Evolutionary conservation across 306 rosid species (phyloP).

Genomic region (Betula pendula): DNA sequence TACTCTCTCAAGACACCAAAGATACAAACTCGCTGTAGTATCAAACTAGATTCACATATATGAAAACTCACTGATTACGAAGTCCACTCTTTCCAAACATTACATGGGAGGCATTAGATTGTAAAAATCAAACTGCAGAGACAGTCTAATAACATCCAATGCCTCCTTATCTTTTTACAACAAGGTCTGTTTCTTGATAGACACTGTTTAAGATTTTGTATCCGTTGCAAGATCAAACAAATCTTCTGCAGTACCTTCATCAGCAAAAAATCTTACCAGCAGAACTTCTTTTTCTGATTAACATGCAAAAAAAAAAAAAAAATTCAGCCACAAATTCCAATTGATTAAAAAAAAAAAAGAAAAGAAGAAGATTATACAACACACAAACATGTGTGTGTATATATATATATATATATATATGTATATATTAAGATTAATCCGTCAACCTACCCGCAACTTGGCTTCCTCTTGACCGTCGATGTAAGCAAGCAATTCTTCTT

Average conservation of each 20-base stretch:
- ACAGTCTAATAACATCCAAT: neutral
- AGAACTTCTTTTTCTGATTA: slow-evolving; percentile 74
- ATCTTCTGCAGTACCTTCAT: slow-evolving; percentile 29
- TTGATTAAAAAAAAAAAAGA: neutral
- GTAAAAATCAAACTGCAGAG: slow-evolving; percentile 29
- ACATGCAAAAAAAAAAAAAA: slow-evolving; percentile 31
- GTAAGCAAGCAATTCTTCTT: slow-evolving; percentile 92
- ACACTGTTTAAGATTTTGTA: slow-evolving; percentile 24
- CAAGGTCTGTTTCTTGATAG: slow-evolving; percentile 20
- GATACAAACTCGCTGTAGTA: neutral
- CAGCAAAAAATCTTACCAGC: slow-evolving; percentile 63
- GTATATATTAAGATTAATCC: neutral
- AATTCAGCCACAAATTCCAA: slow-evolving; percentile 23
- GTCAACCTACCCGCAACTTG: slow-evolving; percentile 64
- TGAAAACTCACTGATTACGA: slow-evolving; percentile 10
- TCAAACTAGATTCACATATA: neutral
- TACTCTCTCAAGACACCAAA: neutral
- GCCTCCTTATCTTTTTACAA: slow-evolving; percentile 5
- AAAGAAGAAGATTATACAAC: neutral
- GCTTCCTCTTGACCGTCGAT: slow-evolving; percentile 86
- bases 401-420: neutral
- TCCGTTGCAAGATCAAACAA: slow-evolving; percentile 25
- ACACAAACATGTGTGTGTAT: too few relatives aligned
- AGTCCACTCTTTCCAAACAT: slow-evolving; percentile 10
- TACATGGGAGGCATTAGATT: neutral